Percentiles rank a stretch among this genome's conserved stretches.
Conservation (phyloP, 345 rosid genomes). For the Eucalyptus sp. region DNA sequence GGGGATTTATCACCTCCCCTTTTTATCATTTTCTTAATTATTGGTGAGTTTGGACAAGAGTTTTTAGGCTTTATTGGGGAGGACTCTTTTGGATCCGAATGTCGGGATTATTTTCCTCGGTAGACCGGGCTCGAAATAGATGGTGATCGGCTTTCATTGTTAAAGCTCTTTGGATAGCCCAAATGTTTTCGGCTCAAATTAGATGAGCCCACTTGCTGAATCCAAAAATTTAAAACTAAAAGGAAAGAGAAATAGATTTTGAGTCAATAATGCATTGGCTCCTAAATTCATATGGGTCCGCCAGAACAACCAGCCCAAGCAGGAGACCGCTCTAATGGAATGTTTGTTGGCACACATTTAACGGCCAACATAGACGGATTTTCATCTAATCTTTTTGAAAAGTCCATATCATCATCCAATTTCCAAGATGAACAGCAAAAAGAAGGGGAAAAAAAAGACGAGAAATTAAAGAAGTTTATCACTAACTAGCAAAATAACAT, state of each 20-base stretch:
- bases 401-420: not conserved
- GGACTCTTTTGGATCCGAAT: not conserved
- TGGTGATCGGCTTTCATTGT: not conserved
- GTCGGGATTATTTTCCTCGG: not conserved
- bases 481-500: not conserved
- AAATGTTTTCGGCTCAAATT: not conserved
- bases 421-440: not conserved
- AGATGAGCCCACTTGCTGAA: not conserved
- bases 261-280: not conserved
- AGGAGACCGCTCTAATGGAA: not conserved
- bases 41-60: not conserved
- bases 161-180: not conserved
- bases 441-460: accelerated
- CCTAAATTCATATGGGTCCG: not conserved
- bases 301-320: not conserved
- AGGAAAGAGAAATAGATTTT: not conserved
- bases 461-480: not conserved
- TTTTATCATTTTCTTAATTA: not conserved
- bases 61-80: not conserved
- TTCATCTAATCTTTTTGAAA: not conserved
- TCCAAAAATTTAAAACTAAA: not conserved
- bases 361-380: not conserved
- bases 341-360: not conserved
- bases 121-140: not conserved
- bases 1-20: too few relatives aligned